Evolutionary conservation across 2,329 filamentous ascomycete genomes (phyloP), one percentile per base, ranked within the genome.

Genomic region (Penicillium sp.): DNA sequence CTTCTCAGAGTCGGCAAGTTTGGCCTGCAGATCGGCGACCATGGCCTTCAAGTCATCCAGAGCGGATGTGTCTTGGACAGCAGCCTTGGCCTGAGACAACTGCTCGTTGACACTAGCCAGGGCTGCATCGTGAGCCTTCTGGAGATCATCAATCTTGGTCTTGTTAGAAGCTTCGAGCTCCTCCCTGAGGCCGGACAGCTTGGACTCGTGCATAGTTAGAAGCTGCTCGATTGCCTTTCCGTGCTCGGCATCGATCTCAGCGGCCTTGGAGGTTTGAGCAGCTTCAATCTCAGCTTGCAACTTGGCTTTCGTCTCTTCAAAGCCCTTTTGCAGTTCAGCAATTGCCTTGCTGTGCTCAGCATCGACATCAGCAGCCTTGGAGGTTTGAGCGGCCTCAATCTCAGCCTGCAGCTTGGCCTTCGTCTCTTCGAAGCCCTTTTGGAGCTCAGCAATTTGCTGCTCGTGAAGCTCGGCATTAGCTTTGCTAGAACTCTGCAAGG

Each of bases 21-120:
- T 81, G 61, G 82, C 79, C 61, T 88, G 81, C 54, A 88, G 74
- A 40, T 75, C 74, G 6, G 63, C 64, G 57, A 72, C 67, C 31
- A 68, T 65, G 17, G 70, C 65, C 58, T 73, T 72, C 40, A 72
- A 53, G 10, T 53, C 50, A 48, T 72, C 69, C 26, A 69, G 41
- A 9, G 52, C 58, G 22, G 70, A 69, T 4, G 64, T 70, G 53
- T 72, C 69, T 32, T 66, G 62, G 21, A 61, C 64, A 21, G 65
- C 62, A 17, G 64, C 56, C 47, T 68, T 65, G 9, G 67, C 68
- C 41, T 67, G 58, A 17, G 56, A 53, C 35, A 72, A 62, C 43
- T 72, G 63, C 13, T 64, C 58, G n/a, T 64, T 63, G 32, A 64
- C 58, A 26, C 61, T 63, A 12, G 59, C 60, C 26, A 72, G 53